Conservation (phyloP, 345 rosid genomes). For the Dipteronia sinensis region DNA sequence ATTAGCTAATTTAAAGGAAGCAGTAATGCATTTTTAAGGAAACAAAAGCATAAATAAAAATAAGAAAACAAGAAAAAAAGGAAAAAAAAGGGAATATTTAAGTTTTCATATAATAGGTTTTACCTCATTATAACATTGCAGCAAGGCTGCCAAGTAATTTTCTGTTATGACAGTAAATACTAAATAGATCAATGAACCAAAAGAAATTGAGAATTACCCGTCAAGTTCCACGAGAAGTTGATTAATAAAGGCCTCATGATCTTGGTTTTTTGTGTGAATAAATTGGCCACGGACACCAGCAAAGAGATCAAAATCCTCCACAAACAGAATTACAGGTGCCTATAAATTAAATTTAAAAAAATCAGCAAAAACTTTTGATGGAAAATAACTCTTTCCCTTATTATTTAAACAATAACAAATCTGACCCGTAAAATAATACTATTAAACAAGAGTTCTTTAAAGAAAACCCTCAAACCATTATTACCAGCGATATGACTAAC, state of each 20-base stretch:
- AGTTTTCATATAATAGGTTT: not conserved
- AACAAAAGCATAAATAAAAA: not conserved
- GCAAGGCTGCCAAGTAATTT: conserved; percentile 17
- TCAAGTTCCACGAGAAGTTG: conserved; percentile 99
- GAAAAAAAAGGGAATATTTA: not conserved
- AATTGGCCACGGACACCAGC: conserved; percentile 97
- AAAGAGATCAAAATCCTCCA: conserved; percentile 96
- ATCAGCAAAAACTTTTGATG: conserved; percentile 15
- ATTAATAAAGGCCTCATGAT: conserved; percentile 94
- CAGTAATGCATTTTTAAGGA: not conserved
- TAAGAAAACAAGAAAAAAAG: not conserved
- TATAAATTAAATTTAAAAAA: conserved; percentile 34
- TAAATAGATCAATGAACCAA: not conserved
- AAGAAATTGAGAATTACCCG: conserved; percentile 56
- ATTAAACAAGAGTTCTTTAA: not conserved
- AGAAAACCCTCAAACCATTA: not conserved
- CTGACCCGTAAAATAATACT: not conserved
- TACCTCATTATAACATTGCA: conserved; percentile 2
- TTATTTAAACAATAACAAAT: conserved; percentile 5
- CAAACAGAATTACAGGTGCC: conserved; percentile 97
- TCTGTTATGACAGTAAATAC: not conserved
- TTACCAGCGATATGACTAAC: not conserved
- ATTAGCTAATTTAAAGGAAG: not conserved
- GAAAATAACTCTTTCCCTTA: not conserved
- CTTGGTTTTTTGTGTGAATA: conserved; percentile 87